These are phyloP conservation scores for Alternaria burnsii DNA, from an alignment of 2,329 filamentous ascomycete species.

Conservation along the genomic window DNA sequence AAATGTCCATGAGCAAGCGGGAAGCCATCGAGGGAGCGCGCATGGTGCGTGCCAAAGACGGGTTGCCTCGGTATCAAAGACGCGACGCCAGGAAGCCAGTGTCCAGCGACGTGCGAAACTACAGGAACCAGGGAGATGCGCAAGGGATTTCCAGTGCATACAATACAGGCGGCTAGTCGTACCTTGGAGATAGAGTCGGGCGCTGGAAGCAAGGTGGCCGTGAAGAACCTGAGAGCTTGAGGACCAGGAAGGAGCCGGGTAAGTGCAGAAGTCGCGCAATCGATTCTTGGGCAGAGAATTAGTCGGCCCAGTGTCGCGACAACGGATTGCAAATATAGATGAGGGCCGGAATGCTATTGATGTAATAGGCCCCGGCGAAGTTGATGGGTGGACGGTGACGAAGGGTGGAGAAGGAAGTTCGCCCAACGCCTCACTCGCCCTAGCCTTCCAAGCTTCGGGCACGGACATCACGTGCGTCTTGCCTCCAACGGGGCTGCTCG, in stretches of 20 bases:
- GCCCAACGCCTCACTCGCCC: slow-evolving; percentile 21
- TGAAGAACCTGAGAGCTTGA: slow-evolving; percentile 31
- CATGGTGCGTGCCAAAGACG: slow-evolving; percentile 35
- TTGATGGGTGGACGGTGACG: slow-evolving; percentile 29
- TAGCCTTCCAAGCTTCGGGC: slow-evolving; percentile 11
- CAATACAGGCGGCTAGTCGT: slow-evolving; percentile 37
- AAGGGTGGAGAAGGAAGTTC: slow-evolving; percentile 22
- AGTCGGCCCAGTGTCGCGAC: slow-evolving; percentile 25
- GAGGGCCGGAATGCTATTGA: slow-evolving; percentile 28
- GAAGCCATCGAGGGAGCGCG: slow-evolving; percentile 35
- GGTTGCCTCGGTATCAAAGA: slow-evolving; percentile 16
- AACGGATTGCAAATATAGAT: slow-evolving; percentile 29
- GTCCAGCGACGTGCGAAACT: slow-evolving; percentile 35
- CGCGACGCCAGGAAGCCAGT: slow-evolving; percentile 32
- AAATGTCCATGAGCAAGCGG: slow-evolving; percentile 35
- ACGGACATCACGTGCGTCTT: slow-evolving; percentile 21
- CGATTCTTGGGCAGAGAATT: slow-evolving; percentile 10
- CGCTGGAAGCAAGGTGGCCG: slow-evolving; percentile 28
- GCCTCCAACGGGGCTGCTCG: neutral
- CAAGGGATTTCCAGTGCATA: slow-evolving; percentile 30
- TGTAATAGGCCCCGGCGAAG: slow-evolving; percentile 27
- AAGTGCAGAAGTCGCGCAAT: slow-evolving; percentile 21
- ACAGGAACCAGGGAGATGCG: slow-evolving; percentile 35
- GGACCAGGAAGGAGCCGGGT: slow-evolving; percentile 24
- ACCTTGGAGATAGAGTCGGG: slow-evolving; percentile 35